Percentiles rank a stretch among this genome's conserved stretches.
These are phyloP conservation scores for Nemania sp. DNA, from an alignment of 2,329 filamentous ascomycete species.

Conservation along the genomic window DNA sequence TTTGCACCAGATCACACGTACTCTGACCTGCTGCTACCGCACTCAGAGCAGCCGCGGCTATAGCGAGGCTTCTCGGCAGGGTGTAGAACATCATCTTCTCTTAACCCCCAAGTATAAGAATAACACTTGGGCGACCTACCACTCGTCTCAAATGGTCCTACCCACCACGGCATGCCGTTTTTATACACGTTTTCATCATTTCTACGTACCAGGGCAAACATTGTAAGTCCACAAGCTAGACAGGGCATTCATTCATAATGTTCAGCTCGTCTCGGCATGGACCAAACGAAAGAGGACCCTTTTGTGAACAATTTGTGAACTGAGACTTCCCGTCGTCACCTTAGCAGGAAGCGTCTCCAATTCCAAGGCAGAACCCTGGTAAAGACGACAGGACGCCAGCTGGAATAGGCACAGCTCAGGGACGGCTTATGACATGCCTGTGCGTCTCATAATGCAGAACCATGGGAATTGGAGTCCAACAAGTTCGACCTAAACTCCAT, in stretches of 20 bases:
- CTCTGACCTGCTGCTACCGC: conserved; percentile 27
- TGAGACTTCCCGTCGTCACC: not conserved
- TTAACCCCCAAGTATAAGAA: not conserved
- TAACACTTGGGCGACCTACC: not conserved
- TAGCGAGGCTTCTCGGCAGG: conserved; percentile 24
- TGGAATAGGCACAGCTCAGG: not conserved
- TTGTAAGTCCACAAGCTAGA: not conserved
- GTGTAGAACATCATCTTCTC: conserved; percentile 27
- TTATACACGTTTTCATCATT: conserved; percentile 3
- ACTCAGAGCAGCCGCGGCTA: conserved; percentile 25
- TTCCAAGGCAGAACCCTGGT: conserved; percentile 17
- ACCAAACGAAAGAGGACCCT: not conserved
- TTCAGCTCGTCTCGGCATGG: conserved; percentile 15
- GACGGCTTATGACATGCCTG: not conserved
- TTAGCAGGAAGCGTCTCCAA: conserved; percentile 1
- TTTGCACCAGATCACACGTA: conserved; percentile 46
- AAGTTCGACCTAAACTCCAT: not conserved
- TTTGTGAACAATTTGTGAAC: conserved; percentile 12
- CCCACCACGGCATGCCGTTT: not conserved
- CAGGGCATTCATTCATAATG: not conserved
- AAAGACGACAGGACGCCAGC: conserved; percentile 1
- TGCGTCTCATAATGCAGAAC: not conserved
- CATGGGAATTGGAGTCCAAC: not conserved
- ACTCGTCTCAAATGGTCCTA: not conserved
- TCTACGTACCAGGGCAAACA: not conserved